A percentile compares a stretch with the other conserved stretches of the same genome.
Evolutionary conservation across 192 early-diverging fungal species (phyloP).

Genomic region (Borealophlyctis nickersoniae): DNA sequence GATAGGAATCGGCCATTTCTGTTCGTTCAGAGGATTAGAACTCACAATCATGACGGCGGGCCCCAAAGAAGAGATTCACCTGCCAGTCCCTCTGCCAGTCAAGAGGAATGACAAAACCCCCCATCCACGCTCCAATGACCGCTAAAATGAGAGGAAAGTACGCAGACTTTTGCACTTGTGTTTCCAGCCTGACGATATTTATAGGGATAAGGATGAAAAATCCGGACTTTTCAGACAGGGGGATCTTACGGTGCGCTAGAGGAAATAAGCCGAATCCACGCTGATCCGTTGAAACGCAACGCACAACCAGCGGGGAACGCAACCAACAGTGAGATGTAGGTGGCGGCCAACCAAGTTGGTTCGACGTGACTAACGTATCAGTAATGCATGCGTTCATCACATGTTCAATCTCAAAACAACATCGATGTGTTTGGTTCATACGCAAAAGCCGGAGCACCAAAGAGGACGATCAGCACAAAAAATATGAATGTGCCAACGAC

Average conservation of each 20-base stretch:
- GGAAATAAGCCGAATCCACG: slow-evolving; percentile 7
- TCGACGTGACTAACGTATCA: not conserved
- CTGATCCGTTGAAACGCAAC: not conserved
- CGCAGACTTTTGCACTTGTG: not conserved
- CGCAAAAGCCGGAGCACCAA: slow-evolving; percentile 14
- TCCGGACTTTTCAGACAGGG: too few species aligned
- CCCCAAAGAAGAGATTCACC: not conserved
- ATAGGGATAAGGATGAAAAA: too few species aligned
- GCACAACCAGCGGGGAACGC: slow-evolving; percentile 7
- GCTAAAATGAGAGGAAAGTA: slow-evolving; percentile 9
- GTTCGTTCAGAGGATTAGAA: not conserved
- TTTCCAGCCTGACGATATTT: not conserved
- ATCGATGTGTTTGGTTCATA: not conserved
- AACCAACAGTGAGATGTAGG: slow-evolving; percentile 1
- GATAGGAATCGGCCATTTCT: slow-evolving; percentile 25
- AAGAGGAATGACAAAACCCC: slow-evolving; percentile 17
- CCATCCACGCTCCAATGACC: slow-evolving; percentile 22
- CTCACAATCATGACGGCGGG: not conserved
- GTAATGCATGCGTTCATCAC: too few species aligned
- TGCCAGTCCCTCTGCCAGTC: slow-evolving; percentile 28
- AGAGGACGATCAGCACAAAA: slow-evolving; percentile 2
- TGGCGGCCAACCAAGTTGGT: slow-evolving; percentile 6
- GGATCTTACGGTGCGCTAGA: too few species aligned
- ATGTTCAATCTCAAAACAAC: not conserved
- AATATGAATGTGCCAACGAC: slow-evolving; percentile 1